Evolutionary conservation across 1,284 basidiomycete genomes (phyloP), one percentile per base, ranked within the genome.

Genomic region (Heterobasidion parviporum): DNA sequence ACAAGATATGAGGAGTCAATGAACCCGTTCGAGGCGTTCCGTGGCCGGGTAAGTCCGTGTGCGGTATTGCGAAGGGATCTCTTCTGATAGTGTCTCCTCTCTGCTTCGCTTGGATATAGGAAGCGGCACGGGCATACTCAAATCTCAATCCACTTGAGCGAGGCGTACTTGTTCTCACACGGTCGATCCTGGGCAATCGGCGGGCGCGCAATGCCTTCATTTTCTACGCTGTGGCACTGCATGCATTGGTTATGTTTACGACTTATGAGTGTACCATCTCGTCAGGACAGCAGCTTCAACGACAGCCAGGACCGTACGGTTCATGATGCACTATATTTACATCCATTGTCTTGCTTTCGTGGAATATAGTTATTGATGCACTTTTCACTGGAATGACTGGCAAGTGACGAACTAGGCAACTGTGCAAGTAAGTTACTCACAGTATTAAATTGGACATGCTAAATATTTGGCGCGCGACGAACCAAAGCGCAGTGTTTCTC

Each of bases 11-110:
- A 99, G 68, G 92, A 97, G 69, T 83, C 89, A 50, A 92, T 98
- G 83, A 98, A 99, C 66, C 96, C 96, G 0, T 99, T 98, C 69
- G 94, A 98, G 69, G 92, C 90, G 4, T 98, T 99, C 79, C 84
- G 94, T 58, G 94, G 95, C 4, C 78, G 92, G 67, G 94, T 95
- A 65, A 65, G 92, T 81, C 15, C 26, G 46, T 32, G 18, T 48
- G 46, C 12, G 8, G 12, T 10, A 41, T 41, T 8, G 4, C 32
- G 26, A 9, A 33, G 53, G 44, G 52, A 26, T 52, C 43, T 5
- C 59, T 58, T 56, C 32, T 59, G 52, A 26, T 44, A 8, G 44
- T 54, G 43, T 50, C 43, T 34, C 47, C 45, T 49, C 14, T 48
- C 52, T n/a, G 53, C 50, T 32, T 15, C 10, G 8, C 14, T n/a